Evolutionary conservation across 805 yeast genomes (phyloP), one percentile per base, ranked within the genome.

Genomic region (Myxozyma udenii): DNA sequence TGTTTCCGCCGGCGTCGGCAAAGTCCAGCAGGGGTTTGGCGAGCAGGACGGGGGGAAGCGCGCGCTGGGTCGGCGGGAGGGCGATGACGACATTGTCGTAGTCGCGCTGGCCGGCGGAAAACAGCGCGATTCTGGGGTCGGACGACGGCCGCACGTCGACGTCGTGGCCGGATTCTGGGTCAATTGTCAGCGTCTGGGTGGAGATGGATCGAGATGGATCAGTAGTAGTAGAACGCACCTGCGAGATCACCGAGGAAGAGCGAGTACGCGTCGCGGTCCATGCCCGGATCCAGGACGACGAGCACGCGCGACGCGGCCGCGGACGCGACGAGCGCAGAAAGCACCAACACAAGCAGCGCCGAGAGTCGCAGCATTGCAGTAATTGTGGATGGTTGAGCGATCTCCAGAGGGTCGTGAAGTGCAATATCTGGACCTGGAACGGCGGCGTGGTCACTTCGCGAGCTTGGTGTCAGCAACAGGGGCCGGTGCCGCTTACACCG

Each of bases 1-100:
- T 66, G 65, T 89, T 85, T 55, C 96, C 96, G 42, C 91, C 87
- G 12, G 72, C 74, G 58, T 77, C 68, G 58, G 82, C 73, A 62
- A 82, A 87, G 36, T 79, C 73, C 39, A 87, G 66, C 53, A 93
- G 68, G 6, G 71, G 67, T n/a, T 71, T 66, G 11, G 78, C 73
- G 14, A 75, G 66, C 26, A 84, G 65, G 36, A 61, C 54, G 16
- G 67, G 62, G 6, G 75, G 74, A 14, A 70, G 62, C 4, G 55
- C 55, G 40, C 48, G 47, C 24, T 48, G 50, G 6, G 14, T 68
- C 61, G 79, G 75, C 4, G 79, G 70, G 14, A 91, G 89, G 43
- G 83, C 73, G 18, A 85, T 51, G 24, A 86, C 64, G 48, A 85
- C 57, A 61, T 82, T 80, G 58, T 81, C 81, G 61, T 74, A 83